A percentile compares a stretch with the other conserved stretches of the same genome.
These are phyloP conservation scores for Trichoderma orchidacearum DNA, from an alignment of 495 filamentous ascomycete species.

Conservation along the genomic window DNA sequence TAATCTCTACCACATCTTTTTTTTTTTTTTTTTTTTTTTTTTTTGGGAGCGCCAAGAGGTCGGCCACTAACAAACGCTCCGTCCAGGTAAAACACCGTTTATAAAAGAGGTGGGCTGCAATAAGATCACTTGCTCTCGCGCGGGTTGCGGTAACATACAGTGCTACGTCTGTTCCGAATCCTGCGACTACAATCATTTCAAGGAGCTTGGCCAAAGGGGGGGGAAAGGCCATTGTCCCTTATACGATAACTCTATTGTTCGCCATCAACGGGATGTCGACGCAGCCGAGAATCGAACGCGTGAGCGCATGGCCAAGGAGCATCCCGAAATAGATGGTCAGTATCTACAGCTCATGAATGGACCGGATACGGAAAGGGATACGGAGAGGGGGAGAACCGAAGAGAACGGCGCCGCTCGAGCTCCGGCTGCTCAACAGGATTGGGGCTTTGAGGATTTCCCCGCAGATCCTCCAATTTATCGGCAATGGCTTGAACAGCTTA, in stretches of 20 bases:
- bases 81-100: slow-evolving; percentile 40
- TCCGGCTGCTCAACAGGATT: too few relatives aligned
- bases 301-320: slow-evolving; percentile 38
- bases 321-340: slow-evolving; percentile 47
- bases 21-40: not conserved
- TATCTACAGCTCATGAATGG: too few relatives aligned
- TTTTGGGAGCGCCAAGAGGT: not conserved
- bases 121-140: slow-evolving; percentile 55
- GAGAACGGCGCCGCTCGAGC: too few relatives aligned
- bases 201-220: slow-evolving; percentile 29
- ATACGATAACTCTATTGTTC: slow-evolving; percentile 46
- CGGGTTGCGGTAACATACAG: slow-evolving; percentile 42
- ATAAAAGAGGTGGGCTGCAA: slow-evolving; percentile 76
- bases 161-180: slow-evolving; percentile 64
- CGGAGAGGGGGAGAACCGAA: too few relatives aligned
- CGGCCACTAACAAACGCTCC: slow-evolving; percentile 14
- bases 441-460: too few relatives aligned
- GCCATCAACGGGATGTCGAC: slow-evolving; percentile 52
- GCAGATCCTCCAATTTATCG: too few relatives aligned
- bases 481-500: too few relatives aligned
- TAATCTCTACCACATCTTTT: too few relatives aligned
- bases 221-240: slow-evolving; percentile 45
- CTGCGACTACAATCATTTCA: slow-evolving; percentile 37
- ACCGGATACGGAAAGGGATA: too few relatives aligned
- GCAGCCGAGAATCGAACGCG: slow-evolving; percentile 48